Conservation (phyloP, 1,139 yeast genomes). For the Geotrichum macrosporum region DNA sequence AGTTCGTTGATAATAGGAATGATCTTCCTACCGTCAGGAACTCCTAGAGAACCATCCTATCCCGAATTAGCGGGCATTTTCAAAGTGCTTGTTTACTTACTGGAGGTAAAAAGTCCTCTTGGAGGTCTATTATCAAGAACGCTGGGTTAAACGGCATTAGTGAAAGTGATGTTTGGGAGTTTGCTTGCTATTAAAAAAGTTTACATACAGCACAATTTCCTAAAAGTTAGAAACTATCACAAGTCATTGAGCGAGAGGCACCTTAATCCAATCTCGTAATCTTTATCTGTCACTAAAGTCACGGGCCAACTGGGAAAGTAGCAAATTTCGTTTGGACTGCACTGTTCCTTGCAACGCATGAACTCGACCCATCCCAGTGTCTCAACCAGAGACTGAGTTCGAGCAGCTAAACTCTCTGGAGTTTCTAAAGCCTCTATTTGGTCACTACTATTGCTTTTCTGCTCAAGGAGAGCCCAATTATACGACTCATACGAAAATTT, state of each 20-base stretch:
- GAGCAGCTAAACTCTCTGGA: constrained; percentile 15
- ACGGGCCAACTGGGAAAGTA: constrained; percentile 42
- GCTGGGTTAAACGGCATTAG: constrained; percentile 47
- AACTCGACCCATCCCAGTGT: constrained; percentile 44
- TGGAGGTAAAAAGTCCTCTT: constrained; percentile 79
- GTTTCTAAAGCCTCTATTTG: neutral
- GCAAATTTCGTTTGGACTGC: constrained; percentile 47
- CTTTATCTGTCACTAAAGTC: constrained; percentile 1
- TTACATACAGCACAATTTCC: no score
- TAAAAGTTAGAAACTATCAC: no score
- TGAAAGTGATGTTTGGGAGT: no score
- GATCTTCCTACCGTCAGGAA: constrained; percentile 57
- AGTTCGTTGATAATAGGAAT: constrained; percentile 50
- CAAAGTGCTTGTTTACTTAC: no score
- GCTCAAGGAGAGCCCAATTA: constrained; percentile 23
- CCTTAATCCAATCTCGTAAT: constrained; percentile 13
- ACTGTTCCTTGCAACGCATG: constrained; percentile 42
- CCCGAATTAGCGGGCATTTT: no score
- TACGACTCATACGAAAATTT: constrained; percentile 39
- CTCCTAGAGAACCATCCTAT: constrained; percentile 65
- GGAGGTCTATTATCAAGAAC: constrained; percentile 70
- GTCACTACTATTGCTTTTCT: constrained; percentile 8
- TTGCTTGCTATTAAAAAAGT: no score
- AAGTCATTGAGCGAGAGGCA: neutral
- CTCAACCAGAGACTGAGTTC: constrained; percentile 29